Evolutionary conservation across 2,329 filamentous ascomycete genomes (phyloP).

Genomic region (Cytospora chrysosperma): DNA sequence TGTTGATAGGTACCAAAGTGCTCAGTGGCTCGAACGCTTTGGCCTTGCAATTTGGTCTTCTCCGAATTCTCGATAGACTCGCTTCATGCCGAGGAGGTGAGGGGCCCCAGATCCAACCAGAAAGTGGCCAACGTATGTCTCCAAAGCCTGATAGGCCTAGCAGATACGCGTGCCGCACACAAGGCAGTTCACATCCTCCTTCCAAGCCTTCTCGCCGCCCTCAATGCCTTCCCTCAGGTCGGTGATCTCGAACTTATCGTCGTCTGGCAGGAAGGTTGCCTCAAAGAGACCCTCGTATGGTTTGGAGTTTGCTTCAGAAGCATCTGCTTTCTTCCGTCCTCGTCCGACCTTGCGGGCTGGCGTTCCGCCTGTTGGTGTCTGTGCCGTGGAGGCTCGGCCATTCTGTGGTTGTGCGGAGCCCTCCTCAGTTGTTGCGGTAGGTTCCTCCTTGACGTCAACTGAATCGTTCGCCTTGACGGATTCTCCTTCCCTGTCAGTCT

Average conservation of each 20-base stretch:
- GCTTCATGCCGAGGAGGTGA: background rate
- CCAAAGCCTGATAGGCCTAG: constrained; percentile 29
- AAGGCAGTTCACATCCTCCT: constrained; percentile 50
- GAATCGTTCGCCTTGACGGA: constrained; percentile 35
- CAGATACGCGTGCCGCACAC: constrained; percentile 49
- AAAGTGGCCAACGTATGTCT: background rate
- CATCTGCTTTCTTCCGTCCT: constrained; percentile 38
- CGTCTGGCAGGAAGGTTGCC: constrained; percentile 47
- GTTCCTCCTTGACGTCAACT: constrained; percentile 37
- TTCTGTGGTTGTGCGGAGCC: constrained; percentile 20
- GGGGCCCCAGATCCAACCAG: background rate
- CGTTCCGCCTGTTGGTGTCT: constrained; percentile 24
- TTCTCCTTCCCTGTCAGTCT: constrained; percentile 44
- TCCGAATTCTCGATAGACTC: background rate
- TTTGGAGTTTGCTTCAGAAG: constrained; percentile 36
- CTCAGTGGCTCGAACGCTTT: background rate
- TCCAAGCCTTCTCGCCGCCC: constrained; percentile 54
- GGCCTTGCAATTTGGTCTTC: background rate
- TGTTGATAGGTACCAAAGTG: background rate
- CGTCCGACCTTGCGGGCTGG: constrained; percentile 30
- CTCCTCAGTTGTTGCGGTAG: constrained; percentile 26
- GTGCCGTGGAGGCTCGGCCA: constrained; percentile 28
- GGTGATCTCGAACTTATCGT: constrained; percentile 48
- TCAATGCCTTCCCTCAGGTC: constrained; percentile 49
- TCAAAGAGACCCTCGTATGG: constrained; percentile 54